phyloP scores from a whole-genome alignment of 2,329 filamentous ascomycete species.

The Rhexocercosporidium sp. region DNA sequence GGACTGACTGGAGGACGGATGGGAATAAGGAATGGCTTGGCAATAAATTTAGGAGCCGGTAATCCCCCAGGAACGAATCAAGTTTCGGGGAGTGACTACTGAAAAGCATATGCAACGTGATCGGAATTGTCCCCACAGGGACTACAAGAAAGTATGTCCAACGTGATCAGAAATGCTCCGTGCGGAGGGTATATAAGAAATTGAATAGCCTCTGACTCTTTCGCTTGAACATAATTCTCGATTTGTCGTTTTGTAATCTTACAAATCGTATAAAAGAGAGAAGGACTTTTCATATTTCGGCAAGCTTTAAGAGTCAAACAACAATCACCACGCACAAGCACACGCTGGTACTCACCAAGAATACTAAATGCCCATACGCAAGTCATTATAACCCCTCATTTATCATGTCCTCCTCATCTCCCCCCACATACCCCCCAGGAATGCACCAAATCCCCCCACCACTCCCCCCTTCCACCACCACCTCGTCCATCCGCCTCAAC shows the following conservation, averaged over 20 bases:
- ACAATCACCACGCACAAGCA: neutral
- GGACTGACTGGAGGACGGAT: no score
- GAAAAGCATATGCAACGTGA: neutral
- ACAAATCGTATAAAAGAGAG: no score
- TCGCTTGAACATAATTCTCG: no score
- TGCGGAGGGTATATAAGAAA: neutral
- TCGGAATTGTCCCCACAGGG: no score
- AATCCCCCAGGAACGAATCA: neutral
- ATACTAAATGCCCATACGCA: no score
- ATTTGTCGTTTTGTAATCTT: no score
- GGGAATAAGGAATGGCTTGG: neutral
- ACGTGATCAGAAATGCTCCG: no score
- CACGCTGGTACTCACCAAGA: neutral
- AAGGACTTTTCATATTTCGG: no score
- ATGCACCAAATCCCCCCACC: neutral
- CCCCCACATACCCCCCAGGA: neutral
- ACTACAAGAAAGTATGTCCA: no score
- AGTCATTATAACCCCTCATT: no score
- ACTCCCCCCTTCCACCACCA: neutral
- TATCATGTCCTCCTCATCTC: neutral
- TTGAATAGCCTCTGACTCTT: no score
- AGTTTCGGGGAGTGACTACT: neutral
- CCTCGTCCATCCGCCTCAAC: slow-evolving; percentile 11
- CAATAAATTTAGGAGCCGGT: neutral
- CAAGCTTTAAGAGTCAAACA: no score